A percentile compares a stretch with the other conserved stretches of the same genome.
Conservation (phyloP, 2,329 filamentous ascomycete species). For the Diaporthe longicolla region DNA sequence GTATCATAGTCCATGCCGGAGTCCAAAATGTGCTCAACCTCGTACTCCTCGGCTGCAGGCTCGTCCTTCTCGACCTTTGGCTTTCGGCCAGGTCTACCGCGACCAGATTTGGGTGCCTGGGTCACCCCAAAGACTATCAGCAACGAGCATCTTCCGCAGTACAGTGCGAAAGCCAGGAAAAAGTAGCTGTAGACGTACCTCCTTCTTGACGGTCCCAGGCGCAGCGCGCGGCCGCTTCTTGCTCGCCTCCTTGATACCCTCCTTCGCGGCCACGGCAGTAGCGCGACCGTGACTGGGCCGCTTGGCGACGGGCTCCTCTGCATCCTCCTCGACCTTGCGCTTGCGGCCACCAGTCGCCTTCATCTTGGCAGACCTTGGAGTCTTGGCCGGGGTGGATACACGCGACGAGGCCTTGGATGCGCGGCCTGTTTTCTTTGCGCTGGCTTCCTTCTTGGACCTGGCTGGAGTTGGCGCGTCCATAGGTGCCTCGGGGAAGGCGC, state of each 20-base stretch:
- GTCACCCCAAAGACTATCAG: not conserved
- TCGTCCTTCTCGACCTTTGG: constrained; percentile 34
- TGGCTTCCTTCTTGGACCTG: constrained; percentile 44
- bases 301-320: constrained; percentile 33
- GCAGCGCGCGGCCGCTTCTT: constrained; percentile 39
- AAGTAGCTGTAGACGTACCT: constrained; percentile 27
- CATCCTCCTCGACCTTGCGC: constrained; percentile 34
- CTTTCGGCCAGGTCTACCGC: constrained; percentile 38
- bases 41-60: constrained; percentile 54
- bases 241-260: constrained; percentile 39
- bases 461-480: constrained; percentile 41
- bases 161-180: not conserved
- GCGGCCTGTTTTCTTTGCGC: constrained; percentile 46
- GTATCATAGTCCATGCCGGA: constrained; percentile 55
- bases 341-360: constrained; percentile 34
- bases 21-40: constrained; percentile 64
- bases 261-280: constrained; percentile 41
- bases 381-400: constrained; percentile 41
- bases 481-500: constrained; percentile 25
- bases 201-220: constrained; percentile 37
- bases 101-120: constrained; percentile 33
- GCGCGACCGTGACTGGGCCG: constrained; percentile 38
- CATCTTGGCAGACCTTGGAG: constrained; percentile 33
- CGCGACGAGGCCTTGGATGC: constrained; percentile 41
- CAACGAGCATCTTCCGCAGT: not conserved